A percentile compares a stretch with the other conserved stretches of the same genome.
phyloP scores from a whole-genome alignment of 768 basidiomycete species.

The Leccinellum luteum region DNA sequence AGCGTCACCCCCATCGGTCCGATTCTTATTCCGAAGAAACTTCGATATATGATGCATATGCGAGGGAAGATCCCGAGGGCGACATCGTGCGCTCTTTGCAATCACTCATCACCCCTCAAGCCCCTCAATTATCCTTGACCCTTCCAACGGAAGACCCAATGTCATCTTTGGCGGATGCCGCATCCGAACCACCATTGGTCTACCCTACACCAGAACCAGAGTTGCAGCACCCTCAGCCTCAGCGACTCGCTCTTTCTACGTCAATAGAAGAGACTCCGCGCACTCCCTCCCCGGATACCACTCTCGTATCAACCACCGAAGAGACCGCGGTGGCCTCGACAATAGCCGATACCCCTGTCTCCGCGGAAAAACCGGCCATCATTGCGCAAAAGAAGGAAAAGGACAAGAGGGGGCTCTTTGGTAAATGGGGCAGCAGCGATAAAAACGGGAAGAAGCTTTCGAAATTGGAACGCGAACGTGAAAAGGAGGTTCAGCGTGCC shows the following conservation, averaged over 20 bases:
- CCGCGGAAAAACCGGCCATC: conserved; percentile 20
- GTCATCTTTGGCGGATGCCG: conserved; percentile 5
- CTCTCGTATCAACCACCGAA: conserved; percentile 25
- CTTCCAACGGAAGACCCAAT: conserved; percentile 17
- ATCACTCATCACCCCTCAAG: conserved; percentile 15
- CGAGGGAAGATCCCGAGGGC: conserved; percentile 51
- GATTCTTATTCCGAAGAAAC: conserved; percentile 81
- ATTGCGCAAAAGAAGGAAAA: conserved; percentile 58
- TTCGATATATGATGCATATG: conserved; percentile 84
- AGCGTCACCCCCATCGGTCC: conserved; percentile 46
- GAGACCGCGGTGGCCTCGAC: conserved; percentile 27
- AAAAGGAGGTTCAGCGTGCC: conserved; percentile 44
- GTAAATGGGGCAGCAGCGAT: conserved; percentile 58
- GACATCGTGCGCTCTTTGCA: conserved; percentile 23
- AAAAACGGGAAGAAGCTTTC: conserved; percentile 60
- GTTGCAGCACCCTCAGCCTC: conserved; percentile 68
- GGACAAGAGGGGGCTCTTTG: conserved; percentile 68
- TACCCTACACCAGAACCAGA: conserved; percentile 36
- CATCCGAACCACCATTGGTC: conserved; percentile 30
- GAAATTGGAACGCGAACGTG: conserved; percentile 40
- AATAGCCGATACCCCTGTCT: conserved; percentile 19
- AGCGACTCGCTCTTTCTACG: conserved; percentile 40
- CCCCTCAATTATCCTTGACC: conserved; percentile 26
- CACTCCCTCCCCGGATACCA: conserved; percentile 56
- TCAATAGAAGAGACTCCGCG: conserved; percentile 42